Evolutionary conservation across 2,329 filamentous ascomycete genomes (phyloP).

Genomic region (Aspergillus uvarum): DNA sequence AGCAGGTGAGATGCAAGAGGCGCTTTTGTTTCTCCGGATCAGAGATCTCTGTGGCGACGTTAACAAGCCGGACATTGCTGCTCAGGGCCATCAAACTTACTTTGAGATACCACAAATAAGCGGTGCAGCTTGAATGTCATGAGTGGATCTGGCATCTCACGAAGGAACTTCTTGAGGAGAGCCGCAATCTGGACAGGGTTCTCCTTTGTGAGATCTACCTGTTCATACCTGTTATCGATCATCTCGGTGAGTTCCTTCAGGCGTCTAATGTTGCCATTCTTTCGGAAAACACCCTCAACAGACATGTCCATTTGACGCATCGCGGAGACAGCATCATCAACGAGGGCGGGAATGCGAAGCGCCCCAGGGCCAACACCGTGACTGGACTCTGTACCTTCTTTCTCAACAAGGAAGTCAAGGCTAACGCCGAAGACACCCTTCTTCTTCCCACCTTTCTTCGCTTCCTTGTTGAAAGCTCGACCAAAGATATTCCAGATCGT

Average conservation of each 20-base stretch:
- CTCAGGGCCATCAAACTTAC: slow-evolving; percentile 43
- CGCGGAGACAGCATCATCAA: slow-evolving; percentile 90
- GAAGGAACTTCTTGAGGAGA: slow-evolving; percentile 88
- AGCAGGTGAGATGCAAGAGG: slow-evolving; percentile 86
- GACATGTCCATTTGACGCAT: slow-evolving; percentile 99
- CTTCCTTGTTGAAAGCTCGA: slow-evolving; percentile 87
- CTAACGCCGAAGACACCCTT: slow-evolving; percentile 92
- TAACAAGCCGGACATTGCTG: not conserved
- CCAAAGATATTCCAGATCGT: slow-evolving; percentile 99
- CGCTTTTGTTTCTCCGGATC: slow-evolving; percentile 80
- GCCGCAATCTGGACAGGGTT: slow-evolving; percentile 92
- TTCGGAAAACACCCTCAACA: slow-evolving; percentile 96
- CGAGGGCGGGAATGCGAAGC: slow-evolving; percentile 83
- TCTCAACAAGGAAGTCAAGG: slow-evolving; percentile 83
- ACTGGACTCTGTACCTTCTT: slow-evolving; percentile 94
- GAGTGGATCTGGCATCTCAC: slow-evolving; percentile 90
- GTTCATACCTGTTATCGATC: slow-evolving; percentile 82
- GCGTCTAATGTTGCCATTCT: slow-evolving; percentile 97
- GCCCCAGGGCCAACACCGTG: slow-evolving; percentile 92
- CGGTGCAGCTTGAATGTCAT: slow-evolving; percentile 93
- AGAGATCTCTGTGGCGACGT: slow-evolving; percentile 60
- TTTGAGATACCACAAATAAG: slow-evolving; percentile 86
- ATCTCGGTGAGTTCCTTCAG: slow-evolving; percentile 80
- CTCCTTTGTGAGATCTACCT: slow-evolving; percentile 81
- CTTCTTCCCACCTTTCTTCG: slow-evolving; percentile 71